Conservation (phyloP, 257 asterid genomes). For the Gentiana macrophylla region DNA sequence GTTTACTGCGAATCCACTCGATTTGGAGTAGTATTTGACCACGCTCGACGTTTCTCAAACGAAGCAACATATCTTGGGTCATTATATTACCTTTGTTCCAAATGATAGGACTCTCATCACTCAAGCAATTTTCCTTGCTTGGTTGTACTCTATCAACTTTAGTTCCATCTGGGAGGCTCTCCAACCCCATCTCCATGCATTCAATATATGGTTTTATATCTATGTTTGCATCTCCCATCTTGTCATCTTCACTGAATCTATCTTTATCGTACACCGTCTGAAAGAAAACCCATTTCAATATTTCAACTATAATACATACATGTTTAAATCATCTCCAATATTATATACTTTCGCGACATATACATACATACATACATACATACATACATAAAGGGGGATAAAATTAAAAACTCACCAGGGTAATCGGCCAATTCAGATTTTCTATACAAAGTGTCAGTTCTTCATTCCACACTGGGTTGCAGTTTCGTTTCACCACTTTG, state of each 20-base stretch:
- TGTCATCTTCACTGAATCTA: constrained; percentile 67
- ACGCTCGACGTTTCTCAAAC: constrained; percentile 44
- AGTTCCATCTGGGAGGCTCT: constrained; percentile 50
- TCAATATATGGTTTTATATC: constrained; percentile 41
- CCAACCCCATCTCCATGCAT: constrained; percentile 39
- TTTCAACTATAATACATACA: too few relatives aligned
- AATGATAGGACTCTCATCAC: constrained; percentile 48
- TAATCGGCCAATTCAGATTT: constrained; percentile 43
- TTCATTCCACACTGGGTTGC: constrained; percentile 78
- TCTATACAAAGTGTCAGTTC: constrained; percentile 54
- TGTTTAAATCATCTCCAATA: too few relatives aligned
- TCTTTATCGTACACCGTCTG: constrained; percentile 72
- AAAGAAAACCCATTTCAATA: background rate
- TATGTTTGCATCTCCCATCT: constrained; percentile 59
- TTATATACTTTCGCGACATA: too few relatives aligned
- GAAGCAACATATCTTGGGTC: constrained; percentile 62
- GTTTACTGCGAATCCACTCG: constrained; percentile 31
- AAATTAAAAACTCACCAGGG: constrained; percentile 27
- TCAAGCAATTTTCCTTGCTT: constrained; percentile 32
- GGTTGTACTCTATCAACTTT: constrained; percentile 54
- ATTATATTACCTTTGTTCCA: constrained; percentile 52
- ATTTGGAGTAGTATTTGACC: constrained; percentile 62
- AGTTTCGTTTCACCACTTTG: constrained; percentile 42
- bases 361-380: too few relatives aligned
- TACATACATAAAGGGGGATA: background rate